These are phyloP conservation scores for Prunella vulgaris DNA, from an alignment of 257 asterid genomes.

Conservation along the genomic window DNA sequence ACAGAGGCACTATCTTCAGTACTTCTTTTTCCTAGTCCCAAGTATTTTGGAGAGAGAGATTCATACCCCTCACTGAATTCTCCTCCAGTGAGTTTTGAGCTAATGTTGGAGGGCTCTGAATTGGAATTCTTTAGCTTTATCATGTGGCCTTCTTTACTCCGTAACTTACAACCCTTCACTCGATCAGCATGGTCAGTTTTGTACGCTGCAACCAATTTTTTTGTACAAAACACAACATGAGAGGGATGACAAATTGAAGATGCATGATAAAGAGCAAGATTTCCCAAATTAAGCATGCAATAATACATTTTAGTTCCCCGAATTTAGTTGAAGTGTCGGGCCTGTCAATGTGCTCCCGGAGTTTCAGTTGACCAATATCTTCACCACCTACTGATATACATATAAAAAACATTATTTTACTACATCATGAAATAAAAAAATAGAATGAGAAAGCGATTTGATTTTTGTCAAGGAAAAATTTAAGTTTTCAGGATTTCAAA, in stretches of 20 bases:
- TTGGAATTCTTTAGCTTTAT: constrained; percentile 34
- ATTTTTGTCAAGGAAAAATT: background rate
- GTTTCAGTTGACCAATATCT: constrained; percentile 23
- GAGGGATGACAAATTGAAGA: background rate
- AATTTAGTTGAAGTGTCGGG: constrained; percentile 18
- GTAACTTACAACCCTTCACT: constrained; percentile 41
- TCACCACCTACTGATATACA: constrained; percentile 20
- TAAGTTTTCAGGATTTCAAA: background rate
- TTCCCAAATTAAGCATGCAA: background rate
- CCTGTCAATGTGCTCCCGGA: constrained; percentile 15
- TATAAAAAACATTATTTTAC: background rate
- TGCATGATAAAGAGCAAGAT: background rate
- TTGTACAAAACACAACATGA: background rate
- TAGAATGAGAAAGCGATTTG: background rate
- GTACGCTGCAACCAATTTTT: constrained; percentile 27
- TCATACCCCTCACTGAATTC: constrained; percentile 37
- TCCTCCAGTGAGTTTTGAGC: constrained; percentile 35
- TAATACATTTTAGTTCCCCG: constrained; percentile 23
- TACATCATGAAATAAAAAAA: background rate
- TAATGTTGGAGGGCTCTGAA: constrained; percentile 22
- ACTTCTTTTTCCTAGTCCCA: constrained; percentile 46
- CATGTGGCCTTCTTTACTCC: constrained; percentile 31
- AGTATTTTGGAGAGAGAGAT: constrained; percentile 40
- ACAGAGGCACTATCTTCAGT: constrained; percentile 37
- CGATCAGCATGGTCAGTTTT: constrained; percentile 31